Conservation (phyloP, 352 stramenopile genomes). For the Peronospora belbahrii region DNA sequence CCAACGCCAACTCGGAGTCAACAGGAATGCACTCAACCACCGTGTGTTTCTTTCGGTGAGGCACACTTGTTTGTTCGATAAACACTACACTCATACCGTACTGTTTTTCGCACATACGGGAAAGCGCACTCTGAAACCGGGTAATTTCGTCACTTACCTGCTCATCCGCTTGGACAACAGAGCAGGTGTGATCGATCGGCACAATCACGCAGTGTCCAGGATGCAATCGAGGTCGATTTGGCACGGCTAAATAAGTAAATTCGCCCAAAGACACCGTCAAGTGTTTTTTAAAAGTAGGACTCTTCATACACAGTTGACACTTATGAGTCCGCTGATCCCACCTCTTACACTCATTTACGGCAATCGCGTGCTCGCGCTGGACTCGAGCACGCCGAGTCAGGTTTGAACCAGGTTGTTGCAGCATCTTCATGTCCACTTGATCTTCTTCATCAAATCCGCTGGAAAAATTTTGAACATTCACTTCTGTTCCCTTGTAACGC, state of each 20-base stretch:
- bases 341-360: slow-evolving; percentile 53
- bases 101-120: slow-evolving; percentile 44
- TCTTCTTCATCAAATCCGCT: slow-evolving; percentile 83
- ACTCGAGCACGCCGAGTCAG: slow-evolving; percentile 51
- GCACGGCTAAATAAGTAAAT: slow-evolving; percentile 64
- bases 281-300: slow-evolving; percentile 70
- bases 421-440: slow-evolving; percentile 60
- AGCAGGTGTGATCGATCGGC: slow-evolving; percentile 61
- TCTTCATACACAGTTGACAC: slow-evolving; percentile 62
- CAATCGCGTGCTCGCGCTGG: slow-evolving; percentile 43
- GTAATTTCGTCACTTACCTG: slow-evolving; percentile 55
- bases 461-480: slow-evolving; percentile 48
- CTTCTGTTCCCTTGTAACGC: slow-evolving; percentile 64
- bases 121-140: slow-evolving; percentile 55
- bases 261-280: slow-evolving; percentile 73
- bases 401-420: slow-evolving; percentile 35
- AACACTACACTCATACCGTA: slow-evolving; percentile 64
- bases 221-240: slow-evolving; percentile 48
- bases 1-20: slow-evolving; percentile 42
- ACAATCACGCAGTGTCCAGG: slow-evolving; percentile 66
- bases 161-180: slow-evolving; percentile 50
- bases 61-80: slow-evolving; percentile 67
- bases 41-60: slow-evolving; percentile 55
- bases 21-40: slow-evolving; percentile 78
- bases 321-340: slow-evolving; percentile 64